phyloP scores from a whole-genome alignment of 2,329 filamentous ascomycete genomes.

The Trichoderma simmonsii region DNA sequence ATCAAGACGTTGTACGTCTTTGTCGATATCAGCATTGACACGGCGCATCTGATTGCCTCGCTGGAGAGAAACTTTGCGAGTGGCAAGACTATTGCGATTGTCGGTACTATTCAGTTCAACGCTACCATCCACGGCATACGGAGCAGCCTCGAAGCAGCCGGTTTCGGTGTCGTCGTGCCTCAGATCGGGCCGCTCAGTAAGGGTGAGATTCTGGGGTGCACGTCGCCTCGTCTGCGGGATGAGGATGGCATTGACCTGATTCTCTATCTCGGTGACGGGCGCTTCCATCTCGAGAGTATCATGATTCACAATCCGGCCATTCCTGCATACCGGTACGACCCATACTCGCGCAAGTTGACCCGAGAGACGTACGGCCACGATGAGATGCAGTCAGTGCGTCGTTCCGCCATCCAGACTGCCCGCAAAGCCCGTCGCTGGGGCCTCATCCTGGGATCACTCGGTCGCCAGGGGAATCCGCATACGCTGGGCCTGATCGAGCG shows the following conservation, averaged over 20 bases:
- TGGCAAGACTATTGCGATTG: slow-evolving; percentile 84
- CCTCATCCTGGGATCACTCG: slow-evolving; percentile 86
- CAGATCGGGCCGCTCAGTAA: slow-evolving; percentile 92
- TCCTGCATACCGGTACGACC: slow-evolving; percentile 93
- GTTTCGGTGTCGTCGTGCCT: slow-evolving; percentile 81
- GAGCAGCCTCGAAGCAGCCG: slow-evolving; percentile 73
- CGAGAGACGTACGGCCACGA: slow-evolving; percentile 89
- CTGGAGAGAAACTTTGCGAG: slow-evolving; percentile 83
- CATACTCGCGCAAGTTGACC: slow-evolving; percentile 88
- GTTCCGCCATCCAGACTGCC: slow-evolving; percentile 72
- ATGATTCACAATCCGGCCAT: slow-evolving; percentile 97
- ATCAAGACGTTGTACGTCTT: slow-evolving; percentile 98
- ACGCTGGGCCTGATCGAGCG: slow-evolving; percentile 85
- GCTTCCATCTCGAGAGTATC: slow-evolving; percentile 94
- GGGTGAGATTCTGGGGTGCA: slow-evolving; percentile 96
- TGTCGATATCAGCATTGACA: slow-evolving; percentile 95
- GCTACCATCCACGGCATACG: slow-evolving; percentile 87
- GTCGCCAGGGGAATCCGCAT: slow-evolving; percentile 91
- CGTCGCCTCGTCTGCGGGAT: slow-evolving; percentile 68
- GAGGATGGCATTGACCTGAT: slow-evolving; percentile 68
- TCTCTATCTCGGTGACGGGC: slow-evolving; percentile 85
- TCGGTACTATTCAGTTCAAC: slow-evolving; percentile 98
- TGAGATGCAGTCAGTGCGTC: slow-evolving; percentile 80
- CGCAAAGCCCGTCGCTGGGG: slow-evolving; percentile 85
- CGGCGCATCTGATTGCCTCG: slow-evolving; percentile 78